These are phyloP conservation scores for Clavispora fructus DNA, from an alignment of 805 yeast genomes.

Conservation along the genomic window DNA sequence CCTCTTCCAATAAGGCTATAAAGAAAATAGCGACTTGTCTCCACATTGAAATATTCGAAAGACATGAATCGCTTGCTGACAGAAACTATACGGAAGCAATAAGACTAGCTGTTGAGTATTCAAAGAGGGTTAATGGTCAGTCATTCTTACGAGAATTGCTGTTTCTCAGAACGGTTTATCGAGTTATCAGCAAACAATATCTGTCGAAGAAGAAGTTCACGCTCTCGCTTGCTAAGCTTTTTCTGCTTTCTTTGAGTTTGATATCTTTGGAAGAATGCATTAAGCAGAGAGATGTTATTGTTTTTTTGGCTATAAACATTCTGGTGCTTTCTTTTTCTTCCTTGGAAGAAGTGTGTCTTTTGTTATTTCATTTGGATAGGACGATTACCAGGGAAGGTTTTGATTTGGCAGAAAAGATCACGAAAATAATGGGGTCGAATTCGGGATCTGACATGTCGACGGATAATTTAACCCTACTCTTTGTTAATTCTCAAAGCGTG, in stretches of 20 bases:
- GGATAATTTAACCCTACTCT: conserved; percentile 11
- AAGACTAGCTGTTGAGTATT: conserved; percentile 45
- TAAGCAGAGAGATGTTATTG: conserved; percentile 17
- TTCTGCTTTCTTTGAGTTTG: conserved; percentile 8
- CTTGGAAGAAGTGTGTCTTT: conserved; percentile 47
- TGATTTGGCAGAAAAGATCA: conserved; percentile 23
- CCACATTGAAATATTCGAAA: conserved; percentile 53
- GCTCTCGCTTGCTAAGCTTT: conserved; percentile 18
- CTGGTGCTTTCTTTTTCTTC: conserved; percentile 30
- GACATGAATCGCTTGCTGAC: conserved; percentile 69
- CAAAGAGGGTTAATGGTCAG: conserved; percentile 13
- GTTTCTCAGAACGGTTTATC: conserved; percentile 38
- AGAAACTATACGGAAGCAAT: conserved; percentile 61
- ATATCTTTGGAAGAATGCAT: conserved; percentile 7
- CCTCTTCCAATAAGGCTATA: conserved; percentile 43
- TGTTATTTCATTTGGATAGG: conserved; percentile 42
- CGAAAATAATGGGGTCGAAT: conserved; percentile 10
- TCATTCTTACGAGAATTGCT: conserved; percentile 22
- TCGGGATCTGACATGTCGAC: conserved; percentile 12
- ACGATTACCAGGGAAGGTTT: conserved; percentile 38
- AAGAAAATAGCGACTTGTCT: conserved; percentile 45
- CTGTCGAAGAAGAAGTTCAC: conserved; percentile 40
- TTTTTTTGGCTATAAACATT: conserved; percentile 34
- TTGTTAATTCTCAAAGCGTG: conserved; percentile 13
- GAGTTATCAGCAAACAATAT: conserved; percentile 34